phyloP scores from a whole-genome alignment of 2,329 filamentous ascomycete genomes.

The Escovopsis sp. region DNA sequence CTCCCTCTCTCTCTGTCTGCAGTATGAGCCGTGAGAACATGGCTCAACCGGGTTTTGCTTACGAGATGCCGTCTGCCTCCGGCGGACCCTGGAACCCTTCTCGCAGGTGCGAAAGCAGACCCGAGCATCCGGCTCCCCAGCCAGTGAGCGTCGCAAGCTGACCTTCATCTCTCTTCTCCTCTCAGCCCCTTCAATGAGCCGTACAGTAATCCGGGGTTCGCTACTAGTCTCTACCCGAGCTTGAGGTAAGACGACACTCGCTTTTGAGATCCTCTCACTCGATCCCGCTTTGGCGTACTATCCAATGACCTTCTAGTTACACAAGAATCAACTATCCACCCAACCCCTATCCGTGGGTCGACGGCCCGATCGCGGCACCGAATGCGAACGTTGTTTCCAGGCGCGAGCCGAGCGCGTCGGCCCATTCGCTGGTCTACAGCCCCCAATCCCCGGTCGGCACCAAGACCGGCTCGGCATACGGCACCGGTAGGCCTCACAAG shows the following conservation, averaged over 20 bases:
- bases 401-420: conserved; percentile 24
- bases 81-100: conserved; percentile 35
- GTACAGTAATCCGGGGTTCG: conserved; percentile 19
- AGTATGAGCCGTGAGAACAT: conserved; percentile 27
- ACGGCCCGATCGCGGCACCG: conserved; percentile 10
- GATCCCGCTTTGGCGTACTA: neutral
- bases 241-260: conserved; percentile 22
- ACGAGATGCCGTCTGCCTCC: conserved; percentile 30
- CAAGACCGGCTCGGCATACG: conserved; percentile 13
- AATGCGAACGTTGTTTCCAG: conserved; percentile 20
- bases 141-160: conserved; percentile 1
- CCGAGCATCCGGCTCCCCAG: neutral
- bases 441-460: conserved; percentile 27
- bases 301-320: conserved; percentile 18
- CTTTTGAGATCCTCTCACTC: conserved; percentile 1
- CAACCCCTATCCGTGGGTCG: conserved; percentile 17
- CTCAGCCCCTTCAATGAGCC: conserved; percentile 18
- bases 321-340: conserved; percentile 28
- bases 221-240: conserved; percentile 21
- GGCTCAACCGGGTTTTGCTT: conserved; percentile 33
- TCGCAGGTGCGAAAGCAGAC: conserved; percentile 33
- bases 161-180: conserved; percentile 1
- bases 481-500: conserved; percentile 4
- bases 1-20: conserved; percentile 2
- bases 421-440: conserved; percentile 24